Base-by-base conservation (phyloP, 2,329 filamentous ascomycete species). In the Aspergillus quadrilineatus region DNA sequence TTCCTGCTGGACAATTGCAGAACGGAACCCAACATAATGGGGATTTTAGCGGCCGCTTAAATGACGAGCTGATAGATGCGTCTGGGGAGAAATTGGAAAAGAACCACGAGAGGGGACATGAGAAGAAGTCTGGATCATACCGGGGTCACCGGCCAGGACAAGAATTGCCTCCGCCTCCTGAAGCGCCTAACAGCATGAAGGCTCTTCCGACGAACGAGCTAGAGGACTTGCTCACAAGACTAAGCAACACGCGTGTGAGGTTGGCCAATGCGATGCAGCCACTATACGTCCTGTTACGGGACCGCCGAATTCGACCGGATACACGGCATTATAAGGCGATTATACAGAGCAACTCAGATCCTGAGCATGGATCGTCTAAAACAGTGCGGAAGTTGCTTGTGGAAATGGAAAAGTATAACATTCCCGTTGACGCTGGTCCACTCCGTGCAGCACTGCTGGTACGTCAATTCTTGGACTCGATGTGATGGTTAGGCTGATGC, bases 371-470 rank as follows among this genome's bases (percentile, higher is more conserved):
- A 7, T 91, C 88, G 4, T 86, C 86, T 2, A 79, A 79, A 29
- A 82, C 83, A 46, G 82, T 93, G 26, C 71, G 75, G 34, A 76
- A 75, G 17, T 76, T 96, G n/a, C 74, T 96, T 26, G 75, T 83
- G 22, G 90, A 96, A 65, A 89, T 97, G 86, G 79, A 81, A 43
- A 69, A 74, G 1, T 77, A 81, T 42, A 80, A 79, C 0, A 78
- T 97, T 44, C 75, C 83, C 42, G 80, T 85, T 6, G 89, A 91
- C 62, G 80, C 81, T 0, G 79, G 80, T 3, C 81, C 89, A 2
- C 93, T 90, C 65, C 87, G 92, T 71, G 84, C 84, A 59, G 84
- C 88, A 2, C 75, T 97, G 39, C 84, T 86, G 71, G 86, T 88
- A 69, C 28, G 76, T 32, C 28, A 34, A 47, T 47, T 39, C 41